phyloP scores from a whole-genome alignment of 2,329 filamentous ascomycete genomes.

The Xylariaceae sp. region DNA sequence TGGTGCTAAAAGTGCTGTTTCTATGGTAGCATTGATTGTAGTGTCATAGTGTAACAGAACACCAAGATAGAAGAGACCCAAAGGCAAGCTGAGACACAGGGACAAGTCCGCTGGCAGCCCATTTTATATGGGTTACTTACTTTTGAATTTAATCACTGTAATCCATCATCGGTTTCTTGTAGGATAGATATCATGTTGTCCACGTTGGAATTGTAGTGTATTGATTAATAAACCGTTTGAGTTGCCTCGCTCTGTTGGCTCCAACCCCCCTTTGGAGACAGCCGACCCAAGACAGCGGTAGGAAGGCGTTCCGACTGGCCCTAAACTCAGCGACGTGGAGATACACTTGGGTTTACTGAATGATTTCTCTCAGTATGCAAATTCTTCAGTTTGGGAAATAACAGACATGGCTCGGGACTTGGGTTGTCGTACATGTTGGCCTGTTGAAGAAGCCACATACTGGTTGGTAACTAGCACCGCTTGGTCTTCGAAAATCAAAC shows the following conservation, averaged over 20 bases:
- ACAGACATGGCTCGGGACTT: background rate
- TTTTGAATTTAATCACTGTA: background rate
- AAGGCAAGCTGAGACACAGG: background rate
- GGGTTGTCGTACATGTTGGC: conserved; percentile 4
- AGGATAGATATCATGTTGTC: no score
- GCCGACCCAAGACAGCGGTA: conserved; percentile 20
- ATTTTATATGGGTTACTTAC: background rate
- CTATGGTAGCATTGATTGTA: conserved; percentile 6
- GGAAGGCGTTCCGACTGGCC: conserved; percentile 4
- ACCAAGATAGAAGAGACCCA: background rate
- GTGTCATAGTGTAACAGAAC: background rate
- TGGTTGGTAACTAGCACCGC: background rate
- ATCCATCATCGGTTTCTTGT: background rate
- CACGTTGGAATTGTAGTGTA: no score
- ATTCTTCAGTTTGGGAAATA: conserved; percentile 2
- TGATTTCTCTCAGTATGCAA: conserved; percentile 6
- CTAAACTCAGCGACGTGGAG: conserved; percentile 5
- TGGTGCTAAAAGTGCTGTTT: conserved; percentile 5
- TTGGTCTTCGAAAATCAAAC: conserved; percentile 5
- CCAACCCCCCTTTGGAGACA: background rate
- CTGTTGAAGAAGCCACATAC: conserved; percentile 9
- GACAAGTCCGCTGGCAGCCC: background rate
- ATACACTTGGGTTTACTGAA: conserved; percentile 3
- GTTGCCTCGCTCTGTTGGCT: conserved; percentile 8
- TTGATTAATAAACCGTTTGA: conserved; percentile 7